Base-by-base conservation (phyloP, 345 rosid genomes). In the Eucalyptus erythrocorys region DNA sequence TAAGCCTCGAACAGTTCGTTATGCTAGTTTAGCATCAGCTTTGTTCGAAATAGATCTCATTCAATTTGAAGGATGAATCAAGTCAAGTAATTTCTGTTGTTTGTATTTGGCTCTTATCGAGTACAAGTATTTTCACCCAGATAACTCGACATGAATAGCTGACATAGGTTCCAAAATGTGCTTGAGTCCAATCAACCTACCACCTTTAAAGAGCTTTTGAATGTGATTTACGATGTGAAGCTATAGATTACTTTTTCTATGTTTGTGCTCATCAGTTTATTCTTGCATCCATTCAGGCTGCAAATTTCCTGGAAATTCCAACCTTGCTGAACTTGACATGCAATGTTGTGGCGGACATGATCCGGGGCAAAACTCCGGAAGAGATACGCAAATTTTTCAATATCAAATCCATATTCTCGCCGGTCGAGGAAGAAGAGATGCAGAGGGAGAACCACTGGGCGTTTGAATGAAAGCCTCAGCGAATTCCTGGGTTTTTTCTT, bases 1-100 rank as follows among this genome's bases (percentile, higher is more conserved):
- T 37, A 10, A 10, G 26, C 43, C 45, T 37, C 1, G 4, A 10
- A 71, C 1, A 5, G 45, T 34, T 71, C 0, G 5, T 71, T 19
- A 19, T 71, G 22, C 81, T 71, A 71, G 81, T 37, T 71, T 34
- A 37, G 82, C 14, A 5, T 37, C 45, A 37, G 27, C 45, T 71
- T 71, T 37, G 45, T 71, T 71, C 3, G 14, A 40, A 37, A 37
- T 71, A 22, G 82, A 71, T 71, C 45, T 34, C 26, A 19, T 34
- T 34, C 81, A 34, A 8, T 71, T 71, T 37, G 81, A 21, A 5
- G 6, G 45, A 71, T 9, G 37, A 71, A 71, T 71, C 43, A 17
- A 71, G 81, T 55, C 61, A 55, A 55, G 61, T 55, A 55, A 55
- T 55, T 55, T 71, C 26, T 71, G 19, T 9, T 34, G 12, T 71